Base-by-base conservation (phyloP, 116 monocot genomes). In the Posidonia oceanica region DNA sequence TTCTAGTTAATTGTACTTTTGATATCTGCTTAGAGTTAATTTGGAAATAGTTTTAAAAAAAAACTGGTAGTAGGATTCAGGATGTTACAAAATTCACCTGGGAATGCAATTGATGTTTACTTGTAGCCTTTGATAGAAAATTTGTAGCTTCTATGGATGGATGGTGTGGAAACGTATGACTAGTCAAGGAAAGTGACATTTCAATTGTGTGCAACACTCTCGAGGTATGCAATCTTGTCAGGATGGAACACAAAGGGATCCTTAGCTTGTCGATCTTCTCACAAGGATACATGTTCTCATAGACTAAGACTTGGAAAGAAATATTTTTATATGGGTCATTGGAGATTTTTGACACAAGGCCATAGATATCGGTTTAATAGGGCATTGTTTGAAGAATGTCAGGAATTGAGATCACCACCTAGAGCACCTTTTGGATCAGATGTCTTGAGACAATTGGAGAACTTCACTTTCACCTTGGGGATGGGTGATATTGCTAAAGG, bases 21-120 rank as follows among this genome's bases (percentile, higher is more conserved):
- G n/a, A n/a, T n/a, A n/a, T n/a, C n/a, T n/a, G n/a, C n/a, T n/a
- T n/a, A n/a, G n/a, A n/a, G n/a, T n/a, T n/a, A n/a, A n/a, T n/a
- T n/a, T n/a, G n/a, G n/a, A n/a, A n/a, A n/a, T n/a, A n/a, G n/a
- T n/a, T n/a, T n/a, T n/a, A n/a, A n/a, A n/a, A n/a, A n/a, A n/a
- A n/a, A n/a, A n/a, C n/a, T n/a, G n/a, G n/a, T n/a, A n/a, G n/a
- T n/a, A n/a, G n/a, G n/a, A n/a, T n/a, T n/a, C n/a, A n/a, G n/a
- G n/a, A n/a, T n/a, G n/a, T n/a, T n/a, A n/a, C n/a, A n/a, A 55
- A 37, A 54, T 41, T 38, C 71, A 22, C 65, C 39, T 61, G 55
- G 54, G 0, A 77, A 65, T 36, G 78, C 67, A 3, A 72, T 72
- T 37, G 59, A 75, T 69, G 62, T 75, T 2, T 75, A 22, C 29